Evolutionary conservation across 2,329 filamentous ascomycete species (phyloP), one percentile per base, ranked within the genome.

Genomic region (Fusarium longipes): DNA sequence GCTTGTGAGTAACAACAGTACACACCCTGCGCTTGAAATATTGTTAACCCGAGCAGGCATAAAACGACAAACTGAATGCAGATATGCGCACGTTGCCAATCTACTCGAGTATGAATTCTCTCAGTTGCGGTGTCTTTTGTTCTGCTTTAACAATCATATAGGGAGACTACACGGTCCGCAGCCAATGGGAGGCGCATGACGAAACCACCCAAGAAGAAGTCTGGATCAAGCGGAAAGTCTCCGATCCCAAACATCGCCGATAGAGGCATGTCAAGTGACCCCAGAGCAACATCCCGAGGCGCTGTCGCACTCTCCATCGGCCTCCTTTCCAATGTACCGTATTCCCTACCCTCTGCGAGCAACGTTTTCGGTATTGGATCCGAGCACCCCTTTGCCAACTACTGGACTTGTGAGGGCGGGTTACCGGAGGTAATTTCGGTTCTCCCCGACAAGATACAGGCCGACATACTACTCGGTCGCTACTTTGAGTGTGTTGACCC

Each of bases 361-460:
- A 93, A 92, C 67, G 90, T 93, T 55, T 94, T 94, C 74, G 91
- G 91, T n/a, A 88, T 93, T 65, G 91, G 90, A 15, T 89, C 89
- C 1, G 90, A 93, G 74, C 91, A 93, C 74, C 91, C 91, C 0
- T 93, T 93, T 74, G 89, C 90, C 72, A 94, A 94, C 74, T 94
- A 94, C 77, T 95, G 92, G 92, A 94, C 91, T 4, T 92, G 89
- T 72, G 86, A 89, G 63, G 91, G 92, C 45, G 91, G 91, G 0
- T 79, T 95, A 18, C 83, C 87, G 10, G 92, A 95, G 77, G 91
- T 93, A 8, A 88, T 93, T 40, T 88, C 86, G 2, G 90, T 93
- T 5, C 80, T 95, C 14, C 92, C 92, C 1, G 89, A 89, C 57
- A 93, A 92, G 78, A 79, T 89, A 10, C 91, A 93, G 76, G 90